Conservation (phyloP, 2,329 filamentous ascomycete genomes). For the Pseudocercospora ulei region DNA sequence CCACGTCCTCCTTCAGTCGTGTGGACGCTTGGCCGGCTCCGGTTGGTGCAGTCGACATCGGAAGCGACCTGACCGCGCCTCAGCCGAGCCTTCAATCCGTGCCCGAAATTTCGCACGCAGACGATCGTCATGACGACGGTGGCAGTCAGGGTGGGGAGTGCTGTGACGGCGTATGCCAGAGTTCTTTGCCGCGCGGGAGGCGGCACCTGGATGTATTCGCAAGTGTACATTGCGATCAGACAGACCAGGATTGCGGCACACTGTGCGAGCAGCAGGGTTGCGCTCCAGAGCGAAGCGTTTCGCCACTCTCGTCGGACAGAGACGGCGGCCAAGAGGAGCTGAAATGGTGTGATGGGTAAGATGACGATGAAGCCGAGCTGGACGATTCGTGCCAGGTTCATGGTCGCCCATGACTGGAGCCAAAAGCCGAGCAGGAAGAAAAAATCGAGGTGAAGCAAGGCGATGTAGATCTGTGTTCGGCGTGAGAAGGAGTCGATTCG, state of each 20-base stretch:
- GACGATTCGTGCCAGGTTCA: too few relatives aligned
- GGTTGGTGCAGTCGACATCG: too few relatives aligned
- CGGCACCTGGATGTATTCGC: too few relatives aligned
- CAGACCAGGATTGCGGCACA: not conserved
- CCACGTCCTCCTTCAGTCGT: too few relatives aligned
- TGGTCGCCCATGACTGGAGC: not conserved
- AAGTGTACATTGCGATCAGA: too few relatives aligned
- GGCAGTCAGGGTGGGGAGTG: not conserved
- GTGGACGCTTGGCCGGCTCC: too few relatives aligned
- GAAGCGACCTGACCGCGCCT: not conserved
- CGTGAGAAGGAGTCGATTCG: too few relatives aligned
- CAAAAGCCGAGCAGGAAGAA: not conserved
- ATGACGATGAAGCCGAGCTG: too few relatives aligned
- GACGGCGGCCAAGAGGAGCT: not conserved
- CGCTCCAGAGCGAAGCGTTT: not conserved
- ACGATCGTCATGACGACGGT: not conserved
- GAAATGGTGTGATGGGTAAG: not conserved
- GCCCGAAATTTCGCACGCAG: not conserved
- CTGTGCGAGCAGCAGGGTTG: not conserved
- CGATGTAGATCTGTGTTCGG: not conserved
- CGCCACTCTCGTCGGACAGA: not conserved
- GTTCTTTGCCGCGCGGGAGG: too few relatives aligned
- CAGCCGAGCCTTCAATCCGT: not conserved
- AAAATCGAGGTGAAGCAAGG: not conserved
- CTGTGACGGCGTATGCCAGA: not conserved